Percentiles rank a stretch among this genome's conserved stretches.
phyloP scores from a whole-genome alignment of 805 yeast genomes.

The Suhomyces vadensis region DNA sequence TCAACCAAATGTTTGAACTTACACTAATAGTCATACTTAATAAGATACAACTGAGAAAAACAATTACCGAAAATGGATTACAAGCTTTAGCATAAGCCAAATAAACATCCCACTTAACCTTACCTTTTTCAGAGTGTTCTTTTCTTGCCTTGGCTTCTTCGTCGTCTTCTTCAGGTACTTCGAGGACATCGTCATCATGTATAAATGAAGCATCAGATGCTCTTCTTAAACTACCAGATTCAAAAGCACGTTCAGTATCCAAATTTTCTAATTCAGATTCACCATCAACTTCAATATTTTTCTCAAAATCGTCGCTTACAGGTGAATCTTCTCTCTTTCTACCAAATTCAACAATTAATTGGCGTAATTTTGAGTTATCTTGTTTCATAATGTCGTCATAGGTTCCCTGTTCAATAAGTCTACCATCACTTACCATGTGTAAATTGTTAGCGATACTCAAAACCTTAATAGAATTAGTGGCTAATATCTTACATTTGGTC shows the following conservation, averaged over 20 bases:
- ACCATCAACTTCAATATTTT: conserved; percentile 6
- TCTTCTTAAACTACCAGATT: conserved; percentile 49
- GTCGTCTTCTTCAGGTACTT: conserved; percentile 37
- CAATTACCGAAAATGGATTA: conserved; percentile 61
- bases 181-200: conserved; percentile 32
- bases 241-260: conserved; percentile 33
- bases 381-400: conserved; percentile 52
- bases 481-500: conserved; percentile 72
- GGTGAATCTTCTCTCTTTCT: conserved; percentile 31
- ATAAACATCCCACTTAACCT: conserved; percentile 88
- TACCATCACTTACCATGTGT: conserved; percentile 68
- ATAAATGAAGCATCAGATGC: conserved; percentile 59
- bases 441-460: conserved; percentile 72
- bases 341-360: conserved; percentile 65
- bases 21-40: conserved; percentile 62
- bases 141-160: conserved; percentile 47
- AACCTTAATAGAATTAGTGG: conserved; percentile 85
- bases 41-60: conserved; percentile 58
- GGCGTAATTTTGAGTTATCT: conserved; percentile 50
- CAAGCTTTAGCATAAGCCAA: conserved; percentile 84
- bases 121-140: conserved; percentile 90
- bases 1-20: conserved; percentile 84
- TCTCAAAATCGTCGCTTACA: conserved; percentile 16
- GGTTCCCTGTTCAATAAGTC: conserved; percentile 64
- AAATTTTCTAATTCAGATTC: conserved; percentile 24